Base-by-base conservation (phyloP, 345 rosid genomes). In the Arabidopsis thaliana region DNA sequence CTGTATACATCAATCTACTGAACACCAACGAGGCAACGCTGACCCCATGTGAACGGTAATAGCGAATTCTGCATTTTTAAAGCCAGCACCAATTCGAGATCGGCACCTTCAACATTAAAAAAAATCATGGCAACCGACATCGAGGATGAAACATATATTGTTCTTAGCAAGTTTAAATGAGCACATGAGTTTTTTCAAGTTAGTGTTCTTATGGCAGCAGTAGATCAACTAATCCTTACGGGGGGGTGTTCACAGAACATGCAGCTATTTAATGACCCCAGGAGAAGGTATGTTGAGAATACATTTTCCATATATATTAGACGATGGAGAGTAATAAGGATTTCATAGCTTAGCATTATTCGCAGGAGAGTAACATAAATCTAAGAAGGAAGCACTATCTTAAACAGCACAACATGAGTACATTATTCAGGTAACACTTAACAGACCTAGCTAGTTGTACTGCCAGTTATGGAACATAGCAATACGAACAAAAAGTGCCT, bases 1-100 rank as follows among this genome's bases (percentile, higher is more conserved):
- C 91, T 58, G 84, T 85, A 89, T 87, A 87, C 83, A 87, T 81
- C 72, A 82, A 84, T 86, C 87, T 89, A 90, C 84, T 78, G 97
- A 87, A 90, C 95, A 89, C 91, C 97, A 87, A 83, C 85, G 85
- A 85, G 86, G 93, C 93, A 91, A 91, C 82, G 95, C 90, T 82
- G 93, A 85, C 85, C 87, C 89, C 93, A 83, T 73, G 91, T 83
- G 84, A 80, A 85, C 79, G 85, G 85, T 82, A 85, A 78, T 78
- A 78, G 89, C 88, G 84, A 85, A 82, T 87, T 93, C 97, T 90
- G 97, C 98, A 93, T 84, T 86, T 88, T 90, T 84, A 87, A 93
- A 92, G 94, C 87, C 94, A 93, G 86, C 79, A 69, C 95, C 89
- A 90, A 83, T 83, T 86, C 90, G 85, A 84, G 82, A 87, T 87